These are phyloP conservation scores for Podaxis sp. DNA, from an alignment of 768 basidiomycete genomes.

Conservation along the genomic window DNA sequence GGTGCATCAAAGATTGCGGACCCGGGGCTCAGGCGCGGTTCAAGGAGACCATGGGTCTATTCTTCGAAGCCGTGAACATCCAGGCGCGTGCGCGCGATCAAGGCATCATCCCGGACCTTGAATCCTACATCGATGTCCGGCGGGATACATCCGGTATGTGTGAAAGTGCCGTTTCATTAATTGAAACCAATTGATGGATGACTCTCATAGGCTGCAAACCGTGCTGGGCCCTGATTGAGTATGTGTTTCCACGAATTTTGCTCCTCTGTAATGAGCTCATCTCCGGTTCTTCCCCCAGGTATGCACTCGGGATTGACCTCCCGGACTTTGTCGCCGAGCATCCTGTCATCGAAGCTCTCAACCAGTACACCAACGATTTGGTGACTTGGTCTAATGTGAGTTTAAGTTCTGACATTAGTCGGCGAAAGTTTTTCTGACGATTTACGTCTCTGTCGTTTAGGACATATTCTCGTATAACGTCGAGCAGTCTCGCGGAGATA, in stretches of 20 bases:
- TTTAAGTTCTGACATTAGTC: conserved; percentile 6
- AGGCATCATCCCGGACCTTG: conserved; percentile 60
- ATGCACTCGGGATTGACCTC: conserved; percentile 64
- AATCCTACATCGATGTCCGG: conserved; percentile 69
- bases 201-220: conserved; percentile 56
- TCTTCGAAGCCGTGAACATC: conserved; percentile 65
- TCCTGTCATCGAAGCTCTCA: conserved; percentile 57
- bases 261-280: conserved; percentile 2
- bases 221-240: conserved; percentile 77
- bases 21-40: conserved; percentile 65
- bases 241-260: conserved; percentile 17
- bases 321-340: conserved; percentile 71
- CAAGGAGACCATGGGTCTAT: conserved; percentile 64
- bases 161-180: neutral
- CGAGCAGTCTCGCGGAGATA: conserved; percentile 67
- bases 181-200: neutral
- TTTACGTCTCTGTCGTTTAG: conserved; percentile 29
- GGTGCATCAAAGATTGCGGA: conserved; percentile 54
- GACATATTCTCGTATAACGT: conserved; percentile 78
- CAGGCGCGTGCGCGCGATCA: conserved; percentile 59
- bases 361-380: conserved; percentile 71
- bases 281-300: conserved; percentile 31
- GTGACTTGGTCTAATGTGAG: conserved; percentile 84
- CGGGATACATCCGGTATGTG: conserved; percentile 67
- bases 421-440: neutral